phyloP scores from a whole-genome alignment of 1,284 basidiomycete genomes.

The Cutaneotrichosporon sp. region DNA sequence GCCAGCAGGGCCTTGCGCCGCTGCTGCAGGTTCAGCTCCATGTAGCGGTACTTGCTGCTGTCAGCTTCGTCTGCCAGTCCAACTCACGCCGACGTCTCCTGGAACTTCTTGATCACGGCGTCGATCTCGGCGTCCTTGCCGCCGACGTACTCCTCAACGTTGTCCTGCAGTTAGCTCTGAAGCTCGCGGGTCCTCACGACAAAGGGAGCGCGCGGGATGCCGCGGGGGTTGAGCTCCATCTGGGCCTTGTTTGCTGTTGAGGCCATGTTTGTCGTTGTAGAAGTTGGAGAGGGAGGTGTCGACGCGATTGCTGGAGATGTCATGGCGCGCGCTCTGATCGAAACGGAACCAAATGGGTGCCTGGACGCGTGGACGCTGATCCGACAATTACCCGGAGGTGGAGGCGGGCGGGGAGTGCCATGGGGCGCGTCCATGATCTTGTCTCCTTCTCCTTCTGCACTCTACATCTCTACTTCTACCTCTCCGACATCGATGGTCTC shows the following conservation, averaged over 20 bases:
- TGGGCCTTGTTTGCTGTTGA: slow-evolving; percentile 31
- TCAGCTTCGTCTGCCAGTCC: slow-evolving; percentile 11
- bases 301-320: neutral
- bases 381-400: neutral
- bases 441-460: neutral
- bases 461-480: too few species aligned
- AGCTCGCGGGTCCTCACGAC: slow-evolving; percentile 64
- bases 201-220: slow-evolving; percentile 93
- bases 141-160: slow-evolving; percentile 85
- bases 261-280: slow-evolving; percentile 17
- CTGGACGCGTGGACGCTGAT: neutral
- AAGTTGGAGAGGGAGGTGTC: neutral
- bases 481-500: too few species aligned
- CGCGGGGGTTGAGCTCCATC: slow-evolving; percentile 75
- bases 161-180: slow-evolving; percentile 57
- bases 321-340: neutral
- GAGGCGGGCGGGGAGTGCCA: neutral
- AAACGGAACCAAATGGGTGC: neutral
- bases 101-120: slow-evolving; percentile 75
- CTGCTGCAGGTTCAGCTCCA: slow-evolving; percentile 86
- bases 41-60: slow-evolving; percentile 93
- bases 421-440: neutral
- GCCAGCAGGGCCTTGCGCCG: slow-evolving; percentile 78
- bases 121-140: slow-evolving; percentile 79
- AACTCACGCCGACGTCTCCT: slow-evolving; percentile 85